phyloP scores from a whole-genome alignment of 2,329 filamentous ascomycete genomes.

The Penicillium sp. region DNA sequence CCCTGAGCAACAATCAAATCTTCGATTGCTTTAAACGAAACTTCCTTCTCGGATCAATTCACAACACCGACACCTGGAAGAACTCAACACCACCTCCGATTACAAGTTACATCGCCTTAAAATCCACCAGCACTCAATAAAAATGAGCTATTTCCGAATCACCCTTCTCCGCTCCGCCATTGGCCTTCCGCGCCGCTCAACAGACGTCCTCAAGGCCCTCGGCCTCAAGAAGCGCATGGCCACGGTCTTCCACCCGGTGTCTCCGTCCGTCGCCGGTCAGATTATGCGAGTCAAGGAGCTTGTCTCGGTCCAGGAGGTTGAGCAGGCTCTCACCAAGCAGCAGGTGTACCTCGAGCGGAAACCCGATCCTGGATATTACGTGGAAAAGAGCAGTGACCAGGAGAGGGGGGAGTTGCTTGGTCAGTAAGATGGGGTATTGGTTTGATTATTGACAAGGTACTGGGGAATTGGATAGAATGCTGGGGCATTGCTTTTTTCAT shows the following conservation, averaged over 20 bases:
- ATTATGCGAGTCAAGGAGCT: constrained; percentile 93
- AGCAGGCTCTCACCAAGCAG: constrained; percentile 56
- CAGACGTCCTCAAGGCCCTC: constrained; percentile 76
- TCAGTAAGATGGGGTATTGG: constrained; percentile 8
- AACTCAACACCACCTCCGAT: neutral
- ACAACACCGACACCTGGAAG: neutral
- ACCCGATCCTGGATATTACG: constrained; percentile 74
- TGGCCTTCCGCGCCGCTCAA: constrained; percentile 73
- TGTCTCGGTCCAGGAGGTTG: constrained; percentile 75
- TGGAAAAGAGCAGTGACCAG: constrained; percentile 55
- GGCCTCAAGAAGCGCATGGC: constrained; percentile 79
- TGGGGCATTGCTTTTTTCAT: neutral
- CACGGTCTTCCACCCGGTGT: constrained; percentile 85
- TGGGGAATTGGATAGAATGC: neutral
- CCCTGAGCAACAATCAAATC: neutral
- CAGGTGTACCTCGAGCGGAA: constrained; percentile 68
- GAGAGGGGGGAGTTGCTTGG: constrained; percentile 25
- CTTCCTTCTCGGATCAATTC: neutral
- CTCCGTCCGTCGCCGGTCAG: constrained; percentile 76
- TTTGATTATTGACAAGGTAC: neutral
- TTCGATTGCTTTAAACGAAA: neutral
- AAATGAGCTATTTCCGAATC: constrained; percentile 82
- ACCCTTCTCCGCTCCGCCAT: constrained; percentile 86
- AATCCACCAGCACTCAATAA: constrained; percentile 1
- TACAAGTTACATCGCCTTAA: neutral